Base-by-base conservation (phyloP, 192 early-diverging fungal genomes). In the Coemansia sp. region DNA sequence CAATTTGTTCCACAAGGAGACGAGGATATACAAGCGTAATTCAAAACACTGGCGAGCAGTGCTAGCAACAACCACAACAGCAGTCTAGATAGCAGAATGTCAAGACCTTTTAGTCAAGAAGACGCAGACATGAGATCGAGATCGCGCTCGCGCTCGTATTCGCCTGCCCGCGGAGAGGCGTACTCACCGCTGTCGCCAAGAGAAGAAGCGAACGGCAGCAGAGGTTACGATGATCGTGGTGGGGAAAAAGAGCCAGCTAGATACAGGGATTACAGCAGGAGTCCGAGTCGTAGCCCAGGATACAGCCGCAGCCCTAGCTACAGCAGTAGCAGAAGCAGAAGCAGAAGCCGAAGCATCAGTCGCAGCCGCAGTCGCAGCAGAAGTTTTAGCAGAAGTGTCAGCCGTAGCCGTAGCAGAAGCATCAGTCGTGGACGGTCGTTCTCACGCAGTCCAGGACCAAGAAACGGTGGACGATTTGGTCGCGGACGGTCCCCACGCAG, bases 131-230 rank as follows among this genome's bases (percentile, higher is more conserved):
- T 61, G 38, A 50, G 58, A 10, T 74, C 62, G 5, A 61, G 64
- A 54, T 63, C 60, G 12, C 42, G 54, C 4, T 78, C 76, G 20
- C 67, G 69, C 44, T 74, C 77, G 57, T 14, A n/a, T 41, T 74
- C 77, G 40, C 64, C 64, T 17, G 45, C 63, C 4, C 72, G 57
- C 40, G 13, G 19, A 13, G 72, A 50, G 10, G 72, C 66, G 11
- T 74, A 75, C 37, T 55, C 60, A 45, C 69, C 77, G 16, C 38
- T 58, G 25, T 72, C 77, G 32, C 72, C 77, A 40, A 55, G 74
- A 53, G 64, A 39, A 25, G 45, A 22, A 22, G 40, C 46, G 17
- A 53, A 22, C 11, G 20, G 20, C 6, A 32, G 32, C 32, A 11
- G 12, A 22, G 17, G 25, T 8, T 39, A 39, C 25, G 49, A 60